Percentiles rank a stretch among this genome's conserved stretches.
Evolutionary conservation across 768 basidiomycete genomes (phyloP).

Genomic region (Crepidotus variabilis): DNA sequence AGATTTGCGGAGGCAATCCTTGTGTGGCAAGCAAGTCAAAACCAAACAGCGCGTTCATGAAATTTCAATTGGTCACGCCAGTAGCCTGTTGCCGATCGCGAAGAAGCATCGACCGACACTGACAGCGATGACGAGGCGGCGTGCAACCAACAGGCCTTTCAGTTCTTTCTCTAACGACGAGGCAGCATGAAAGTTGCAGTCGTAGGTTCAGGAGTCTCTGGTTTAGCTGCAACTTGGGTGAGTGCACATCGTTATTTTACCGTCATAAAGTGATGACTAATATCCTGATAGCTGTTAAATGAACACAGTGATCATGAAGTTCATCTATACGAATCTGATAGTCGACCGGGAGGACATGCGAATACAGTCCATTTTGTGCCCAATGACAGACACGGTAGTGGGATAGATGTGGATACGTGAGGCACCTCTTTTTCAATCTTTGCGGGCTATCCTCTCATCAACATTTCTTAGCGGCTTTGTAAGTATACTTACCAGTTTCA

Average conservation of each 20-base stretch:
- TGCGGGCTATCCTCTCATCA: not conserved
- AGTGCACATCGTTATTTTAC: constrained; percentile 9
- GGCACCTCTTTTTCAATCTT: constrained; percentile 22
- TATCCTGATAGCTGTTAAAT: constrained; percentile 55
- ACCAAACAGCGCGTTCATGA: not conserved
- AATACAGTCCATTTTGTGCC: constrained; percentile 61
- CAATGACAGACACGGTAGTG: constrained; percentile 26
- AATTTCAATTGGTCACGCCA: too few relatives aligned
- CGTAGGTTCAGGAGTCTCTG: constrained; percentile 75
- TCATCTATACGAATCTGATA: constrained; percentile 68
- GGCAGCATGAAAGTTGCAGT: constrained; percentile 61
- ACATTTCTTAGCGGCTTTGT: constrained; percentile 50
- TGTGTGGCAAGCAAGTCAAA: not conserved
- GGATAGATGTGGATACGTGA: constrained; percentile 66
- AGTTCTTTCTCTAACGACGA: not conserved
- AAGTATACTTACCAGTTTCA: constrained; percentile 16
- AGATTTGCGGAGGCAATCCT: not conserved
- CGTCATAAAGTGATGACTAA: not conserved
- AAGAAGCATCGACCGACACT: not conserved
- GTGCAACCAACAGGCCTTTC: not conserved
- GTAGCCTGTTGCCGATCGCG: not conserved
- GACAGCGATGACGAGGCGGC: not conserved
- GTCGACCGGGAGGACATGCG: constrained; percentile 70
- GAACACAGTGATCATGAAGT: constrained; percentile 73
- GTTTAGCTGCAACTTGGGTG: constrained; percentile 76